Conservation (phyloP, 768 basidiomycete genomes). For the Boletus rubroflammeus region DNA sequence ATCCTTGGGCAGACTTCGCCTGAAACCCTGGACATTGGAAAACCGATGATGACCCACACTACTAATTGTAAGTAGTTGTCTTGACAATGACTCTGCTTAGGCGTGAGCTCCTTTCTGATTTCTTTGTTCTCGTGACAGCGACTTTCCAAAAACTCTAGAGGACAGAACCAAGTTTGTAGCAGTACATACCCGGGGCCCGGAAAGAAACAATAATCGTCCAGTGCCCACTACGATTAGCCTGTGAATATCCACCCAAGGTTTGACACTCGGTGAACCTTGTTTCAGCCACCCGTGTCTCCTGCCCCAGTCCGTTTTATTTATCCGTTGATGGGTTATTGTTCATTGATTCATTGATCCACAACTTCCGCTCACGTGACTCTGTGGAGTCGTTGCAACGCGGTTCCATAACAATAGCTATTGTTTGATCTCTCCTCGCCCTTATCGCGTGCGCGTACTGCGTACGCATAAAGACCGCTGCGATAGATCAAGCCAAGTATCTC, state of each 20-base stretch:
- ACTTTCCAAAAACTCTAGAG: not conserved
- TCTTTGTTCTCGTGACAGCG: constrained; percentile 1
- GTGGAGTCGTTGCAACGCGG: not conserved
- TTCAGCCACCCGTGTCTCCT: constrained; percentile 4
- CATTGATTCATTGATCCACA: constrained; percentile 11
- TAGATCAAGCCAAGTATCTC: not conserved
- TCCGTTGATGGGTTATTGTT: constrained; percentile 25
- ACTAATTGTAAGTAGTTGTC: constrained; percentile 7
- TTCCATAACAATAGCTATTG: constrained; percentile 28
- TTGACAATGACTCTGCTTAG: not conserved
- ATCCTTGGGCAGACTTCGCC: constrained; percentile 45
- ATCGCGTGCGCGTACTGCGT: constrained; percentile 1
- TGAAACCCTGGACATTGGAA: constrained; percentile 26
- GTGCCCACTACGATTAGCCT: constrained; percentile 4
- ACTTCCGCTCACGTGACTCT: constrained; percentile 20
- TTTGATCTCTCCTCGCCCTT: constrained; percentile 15
- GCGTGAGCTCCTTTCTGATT: not conserved
- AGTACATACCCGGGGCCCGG: not conserved
- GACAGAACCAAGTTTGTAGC: not conserved
- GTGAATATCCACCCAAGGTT: not conserved
- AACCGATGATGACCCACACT: not conserved
- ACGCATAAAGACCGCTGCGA: constrained; percentile 20
- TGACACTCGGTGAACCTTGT: constrained; percentile 9
- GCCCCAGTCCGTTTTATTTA: not conserved
- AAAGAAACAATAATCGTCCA: constrained; percentile 11